Base-by-base conservation (phyloP, 164 flowering plant genomes). In the Annona cherimola region DNA sequence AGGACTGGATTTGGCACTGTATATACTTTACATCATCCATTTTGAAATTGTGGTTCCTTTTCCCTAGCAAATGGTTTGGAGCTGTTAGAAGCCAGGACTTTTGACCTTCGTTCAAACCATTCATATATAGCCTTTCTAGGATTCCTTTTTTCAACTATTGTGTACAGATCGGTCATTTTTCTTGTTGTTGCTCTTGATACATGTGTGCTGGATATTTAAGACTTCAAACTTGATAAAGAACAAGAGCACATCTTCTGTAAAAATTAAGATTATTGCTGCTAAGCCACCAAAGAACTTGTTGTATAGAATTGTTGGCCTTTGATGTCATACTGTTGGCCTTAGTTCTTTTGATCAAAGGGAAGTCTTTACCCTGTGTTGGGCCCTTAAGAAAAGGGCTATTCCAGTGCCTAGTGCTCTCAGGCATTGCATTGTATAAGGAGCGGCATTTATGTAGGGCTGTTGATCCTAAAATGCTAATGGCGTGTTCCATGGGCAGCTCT, bases 221-320 rank as follows among this genome's bases (percentile, higher is more conserved):
- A 66, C 75, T 66, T 35, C 3, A 35, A n/a, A n/a, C n/a, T n/a
- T n/a, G n/a, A 20, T n/a, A 66, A 39, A 64, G 45, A 14, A 9
- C 8, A 39, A 44, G 39, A 42, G n/a, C 18, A 46, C 35, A 26
- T 35, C 45, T 73, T 67, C 43, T 60, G 35, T 42, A 70, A 63
- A 59, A 63, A 8, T 14, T 66, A 62, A 66, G 39, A 71, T 70
- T 60, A 44, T 50, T 39, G 6, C 46, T 55, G 71, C 18, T 69
- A 57, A 65, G 55, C 54, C 55, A 65, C 45, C 57, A 9, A 44
- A 40, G 42, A 62, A 42, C 41, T 69, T 62, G 26, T 60, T 41
- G 50, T 41, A 4, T 41, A 35, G 44, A 46, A 63, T 50, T 63
- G 39, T 74, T 46, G 26, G 20, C 11, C 11, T 16, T 60, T 71